Evolutionary conservation across 2,329 filamentous ascomycete genomes (phyloP), one percentile per base, ranked within the genome.

Genomic region (Cladorrhinum sp.): DNA sequence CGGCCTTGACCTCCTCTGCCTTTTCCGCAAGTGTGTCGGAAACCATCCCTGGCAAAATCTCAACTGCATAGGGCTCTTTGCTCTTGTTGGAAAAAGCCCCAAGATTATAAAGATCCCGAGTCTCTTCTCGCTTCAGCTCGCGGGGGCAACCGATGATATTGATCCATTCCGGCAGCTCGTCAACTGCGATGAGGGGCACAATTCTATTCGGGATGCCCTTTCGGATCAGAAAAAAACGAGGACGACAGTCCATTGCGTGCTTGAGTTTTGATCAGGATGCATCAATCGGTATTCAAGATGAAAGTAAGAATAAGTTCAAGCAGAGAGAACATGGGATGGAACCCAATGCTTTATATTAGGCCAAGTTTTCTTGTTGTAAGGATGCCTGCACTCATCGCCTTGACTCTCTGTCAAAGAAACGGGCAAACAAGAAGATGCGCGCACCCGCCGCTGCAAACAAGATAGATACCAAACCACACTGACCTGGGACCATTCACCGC

Each of bases 121-220:
- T 75, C 58, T 81, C 73, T 36, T 75, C 72, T 5, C 71, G 63
- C 2, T 64, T 66, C 12, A 82, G 70, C 56, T 74, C 65, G 5
- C 79, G 77, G 2, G 81, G 79, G 2, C 80, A 71, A 23, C 76
- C 78, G 33, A 73, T 60, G 10, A 82, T 67, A 4, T 77, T 71
- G 3, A 83, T 63, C 73, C 78, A 79, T 1, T 72, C 68, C 0
- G 82, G 82, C 0, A 85, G 75, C 62, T 83, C 74, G 67, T 85
- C 82, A 12, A 78, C 69, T 0, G 82, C 76, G n/a, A 85, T 74
- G n/a, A 85, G 75, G 6, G 82, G 83, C 1, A 85, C 80, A 2
- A 81, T 74, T 6, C 71, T 69, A 2, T 73, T 74, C 0, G 71
- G 73, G 1, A 54, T 49, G 8, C 54, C 66, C 14, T 66, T 64